phyloP scores from a whole-genome alignment of 2,329 filamentous ascomycete genomes.

The Eutypella sp. region DNA sequence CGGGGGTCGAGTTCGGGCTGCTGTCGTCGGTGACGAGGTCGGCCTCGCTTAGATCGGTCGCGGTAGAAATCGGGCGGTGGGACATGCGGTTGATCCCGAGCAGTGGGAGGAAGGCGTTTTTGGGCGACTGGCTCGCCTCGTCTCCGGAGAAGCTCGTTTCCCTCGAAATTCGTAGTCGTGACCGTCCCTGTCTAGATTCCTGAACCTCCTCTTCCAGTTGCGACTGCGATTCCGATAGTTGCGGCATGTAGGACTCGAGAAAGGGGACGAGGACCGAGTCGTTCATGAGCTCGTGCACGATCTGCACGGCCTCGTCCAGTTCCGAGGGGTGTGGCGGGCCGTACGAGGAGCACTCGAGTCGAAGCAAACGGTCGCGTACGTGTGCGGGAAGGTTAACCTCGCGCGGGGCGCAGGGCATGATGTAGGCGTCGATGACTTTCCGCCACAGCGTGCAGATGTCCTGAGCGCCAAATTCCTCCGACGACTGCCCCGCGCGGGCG shows the following conservation, averaged over 20 bases:
- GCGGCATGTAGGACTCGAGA: constrained; percentile 61
- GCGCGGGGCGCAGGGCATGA: constrained; percentile 74
- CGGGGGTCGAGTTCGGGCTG: constrained; percentile 51
- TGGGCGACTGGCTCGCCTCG: constrained; percentile 40
- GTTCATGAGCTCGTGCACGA: constrained; percentile 95
- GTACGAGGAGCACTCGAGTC: constrained; percentile 49
- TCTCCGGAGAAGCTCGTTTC: constrained; percentile 29
- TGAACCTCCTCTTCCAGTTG: constrained; percentile 30
- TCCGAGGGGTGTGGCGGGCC: constrained; percentile 69
- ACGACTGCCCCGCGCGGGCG: constrained; percentile 35
- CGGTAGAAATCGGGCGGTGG: constrained; percentile 39
- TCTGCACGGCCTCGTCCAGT: constrained; percentile 76
- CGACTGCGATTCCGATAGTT: constrained; percentile 25
- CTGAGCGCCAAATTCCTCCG: constrained; percentile 23
- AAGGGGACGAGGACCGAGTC: constrained; percentile 93
- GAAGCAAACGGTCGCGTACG: constrained; percentile 76
- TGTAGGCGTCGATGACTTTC: constrained; percentile 84
- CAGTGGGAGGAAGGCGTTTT: constrained; percentile 36
- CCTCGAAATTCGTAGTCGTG: constrained; percentile 33
- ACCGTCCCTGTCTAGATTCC: constrained; percentile 33
- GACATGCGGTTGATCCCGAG: constrained; percentile 32
- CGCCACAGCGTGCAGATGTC: constrained; percentile 81
- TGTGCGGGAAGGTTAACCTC: constrained; percentile 87
- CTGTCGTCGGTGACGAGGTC: constrained; percentile 61
- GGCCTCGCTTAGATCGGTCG: constrained; percentile 42